phyloP scores from a whole-genome alignment of 106 monocot genomes.

The Gastrodia elata region DNA sequence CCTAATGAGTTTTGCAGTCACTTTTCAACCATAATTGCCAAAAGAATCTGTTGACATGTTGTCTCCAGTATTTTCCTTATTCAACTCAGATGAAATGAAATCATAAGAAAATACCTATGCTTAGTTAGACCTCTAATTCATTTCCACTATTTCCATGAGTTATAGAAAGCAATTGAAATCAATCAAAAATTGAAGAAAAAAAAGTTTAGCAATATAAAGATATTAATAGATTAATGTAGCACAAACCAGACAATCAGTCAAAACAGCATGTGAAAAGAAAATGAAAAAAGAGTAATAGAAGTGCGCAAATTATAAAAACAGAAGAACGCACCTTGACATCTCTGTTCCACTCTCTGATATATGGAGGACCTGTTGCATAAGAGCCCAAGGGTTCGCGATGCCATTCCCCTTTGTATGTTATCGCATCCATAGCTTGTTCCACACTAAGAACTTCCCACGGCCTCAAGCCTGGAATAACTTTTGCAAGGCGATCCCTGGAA shows the following conservation, averaged over 20 bases:
- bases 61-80: background rate
- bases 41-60: background rate
- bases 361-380: conserved; percentile 71
- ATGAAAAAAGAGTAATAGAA: conserved; percentile 4
- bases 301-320: background rate
- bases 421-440: conserved; percentile 80
- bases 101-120: background rate
- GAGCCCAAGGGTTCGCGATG: conserved; percentile 67
- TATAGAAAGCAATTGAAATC: background rate
- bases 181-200: background rate
- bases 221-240: background rate
- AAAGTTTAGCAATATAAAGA: background rate
- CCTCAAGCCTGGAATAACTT: conserved; percentile 69
- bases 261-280: background rate
- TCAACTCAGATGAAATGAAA: background rate
- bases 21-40: background rate
- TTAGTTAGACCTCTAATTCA: background rate
- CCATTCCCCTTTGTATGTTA: conserved; percentile 71
- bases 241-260: background rate
- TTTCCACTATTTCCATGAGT: background rate
- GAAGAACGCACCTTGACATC: conserved; percentile 48
- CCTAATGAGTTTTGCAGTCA: background rate
- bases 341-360: conserved; percentile 62
- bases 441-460: conserved; percentile 84
- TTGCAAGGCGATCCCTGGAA: conserved; percentile 60